phyloP scores from a whole-genome alignment of 1,284 basidiomycete genomes.

The Papiliotrema laurentii region DNA sequence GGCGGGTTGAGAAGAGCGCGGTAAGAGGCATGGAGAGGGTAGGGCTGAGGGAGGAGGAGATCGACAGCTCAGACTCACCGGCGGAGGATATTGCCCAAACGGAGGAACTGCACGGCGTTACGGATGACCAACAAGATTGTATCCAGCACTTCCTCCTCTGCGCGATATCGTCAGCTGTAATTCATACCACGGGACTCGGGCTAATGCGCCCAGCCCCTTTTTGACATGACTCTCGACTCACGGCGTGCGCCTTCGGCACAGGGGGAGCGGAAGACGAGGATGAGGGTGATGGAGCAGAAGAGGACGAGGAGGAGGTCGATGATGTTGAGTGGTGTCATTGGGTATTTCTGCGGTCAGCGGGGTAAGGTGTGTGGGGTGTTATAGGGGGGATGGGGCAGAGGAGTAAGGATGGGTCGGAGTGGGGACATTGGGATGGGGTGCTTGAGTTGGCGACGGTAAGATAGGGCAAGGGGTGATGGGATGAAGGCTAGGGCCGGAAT shows the following conservation, averaged over 20 bases:
- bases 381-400: too few species aligned
- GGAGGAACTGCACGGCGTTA: conserved; percentile 84
- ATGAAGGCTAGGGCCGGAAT: too few species aligned
- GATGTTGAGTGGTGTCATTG: conserved; percentile 84
- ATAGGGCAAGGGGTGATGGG: too few species aligned
- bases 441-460: too few species aligned
- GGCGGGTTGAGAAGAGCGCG: too few species aligned
- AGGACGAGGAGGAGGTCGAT: conserved; percentile 77
- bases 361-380: too few species aligned
- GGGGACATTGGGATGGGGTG: too few species aligned
- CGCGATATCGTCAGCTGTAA: conserved; percentile 4
- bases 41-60: neutral
- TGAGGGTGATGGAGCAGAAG: conserved; percentile 79
- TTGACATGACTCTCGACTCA: conserved; percentile 20
- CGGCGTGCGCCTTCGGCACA: conserved; percentile 42
- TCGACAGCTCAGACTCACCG: conserved; percentile 60
- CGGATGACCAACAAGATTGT: conserved; percentile 82
- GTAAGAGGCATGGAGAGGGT: too few species aligned
- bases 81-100: conserved; percentile 81
- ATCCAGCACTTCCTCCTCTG: conserved; percentile 86
- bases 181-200: too few species aligned
- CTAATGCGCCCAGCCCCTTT: too few species aligned
- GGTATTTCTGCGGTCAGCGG: conserved; percentile 74
- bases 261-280: conserved; percentile 67
- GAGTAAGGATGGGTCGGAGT: too few species aligned